Conservation (phyloP, 768 basidiomycete species). For the Podaxis rugospora region DNA sequence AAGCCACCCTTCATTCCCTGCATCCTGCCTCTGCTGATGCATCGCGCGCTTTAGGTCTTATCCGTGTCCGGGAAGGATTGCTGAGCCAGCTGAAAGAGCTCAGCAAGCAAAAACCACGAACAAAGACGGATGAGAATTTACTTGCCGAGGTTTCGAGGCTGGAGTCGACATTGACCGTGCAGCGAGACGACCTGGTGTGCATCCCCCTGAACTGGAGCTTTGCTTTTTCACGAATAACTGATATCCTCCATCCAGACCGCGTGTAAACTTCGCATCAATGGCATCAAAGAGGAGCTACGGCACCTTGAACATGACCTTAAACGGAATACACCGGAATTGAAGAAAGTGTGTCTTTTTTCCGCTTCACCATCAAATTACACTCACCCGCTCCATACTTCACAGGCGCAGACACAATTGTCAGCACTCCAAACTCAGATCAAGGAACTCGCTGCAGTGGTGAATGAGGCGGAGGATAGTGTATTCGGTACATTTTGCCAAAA, state of each 20-base stretch:
- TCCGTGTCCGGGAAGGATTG: conserved; percentile 65
- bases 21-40: not conserved
- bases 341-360: conserved; percentile 45
- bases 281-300: conserved; percentile 81
- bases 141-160: conserved; percentile 73
- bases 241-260: conserved; percentile 64
- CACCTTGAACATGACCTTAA: conserved; percentile 71
- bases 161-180: conserved; percentile 70
- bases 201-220: conserved; percentile 5
- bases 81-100: conserved; percentile 77
- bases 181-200: conserved; percentile 79
- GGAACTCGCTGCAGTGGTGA: conserved; percentile 50
- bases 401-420: conserved; percentile 54
- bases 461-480: conserved; percentile 75
- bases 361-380: not conserved
- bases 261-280: conserved; percentile 68
- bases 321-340: conserved; percentile 61
- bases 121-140: conserved; percentile 77
- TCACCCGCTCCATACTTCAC: not conserved
- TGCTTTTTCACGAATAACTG: not conserved
- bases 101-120: conserved; percentile 77
- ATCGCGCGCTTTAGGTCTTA: conserved; percentile 28
- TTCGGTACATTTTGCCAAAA: conserved; percentile 75
- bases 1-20: not conserved
- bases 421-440: conserved; percentile 52